Percentiles rank a stretch among this genome's conserved stretches.
Conservation (phyloP, 106 monocot genomes). For the Gastrodia elata region DNA sequence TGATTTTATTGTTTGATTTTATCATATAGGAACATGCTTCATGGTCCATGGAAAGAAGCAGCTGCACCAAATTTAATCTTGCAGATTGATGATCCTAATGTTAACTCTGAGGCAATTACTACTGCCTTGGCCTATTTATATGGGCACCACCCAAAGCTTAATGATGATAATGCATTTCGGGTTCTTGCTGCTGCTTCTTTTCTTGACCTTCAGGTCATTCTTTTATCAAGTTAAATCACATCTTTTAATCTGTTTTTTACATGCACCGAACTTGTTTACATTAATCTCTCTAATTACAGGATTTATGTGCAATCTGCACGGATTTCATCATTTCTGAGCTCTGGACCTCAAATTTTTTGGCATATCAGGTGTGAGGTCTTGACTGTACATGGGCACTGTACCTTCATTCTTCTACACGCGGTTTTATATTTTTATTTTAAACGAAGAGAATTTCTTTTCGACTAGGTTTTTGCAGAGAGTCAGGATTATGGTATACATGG, state of each 20-base stretch:
- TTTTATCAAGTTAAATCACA: neutral
- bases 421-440: neutral
- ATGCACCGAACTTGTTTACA: neutral
- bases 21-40: constrained; percentile 79
- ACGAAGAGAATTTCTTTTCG: constrained; percentile 8
- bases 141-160: constrained; percentile 87
- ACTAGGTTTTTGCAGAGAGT: constrained; percentile 88
- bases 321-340: constrained; percentile 95
- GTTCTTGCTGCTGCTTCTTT: constrained; percentile 95
- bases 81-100: constrained; percentile 82
- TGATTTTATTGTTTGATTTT: neutral
- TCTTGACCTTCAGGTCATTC: constrained; percentile 91
- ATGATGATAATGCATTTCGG: constrained; percentile 84
- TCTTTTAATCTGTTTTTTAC: neutral
- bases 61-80: constrained; percentile 62
- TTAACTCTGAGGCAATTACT: constrained; percentile 74
- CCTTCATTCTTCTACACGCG: neutral
- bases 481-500: constrained; percentile 98
- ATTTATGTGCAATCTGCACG: constrained; percentile 92
- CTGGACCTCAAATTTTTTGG: constrained; percentile 85
- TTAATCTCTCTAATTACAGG: constrained; percentile 38
- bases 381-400: neutral
- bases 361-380: constrained; percentile 77
- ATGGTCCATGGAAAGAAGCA: constrained; percentile 99
- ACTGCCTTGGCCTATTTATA: constrained; percentile 83